These are phyloP conservation scores for Ophiocordyceps unilateralis DNA, from an alignment of 2,329 filamentous ascomycete genomes.

Conservation along the genomic window DNA sequence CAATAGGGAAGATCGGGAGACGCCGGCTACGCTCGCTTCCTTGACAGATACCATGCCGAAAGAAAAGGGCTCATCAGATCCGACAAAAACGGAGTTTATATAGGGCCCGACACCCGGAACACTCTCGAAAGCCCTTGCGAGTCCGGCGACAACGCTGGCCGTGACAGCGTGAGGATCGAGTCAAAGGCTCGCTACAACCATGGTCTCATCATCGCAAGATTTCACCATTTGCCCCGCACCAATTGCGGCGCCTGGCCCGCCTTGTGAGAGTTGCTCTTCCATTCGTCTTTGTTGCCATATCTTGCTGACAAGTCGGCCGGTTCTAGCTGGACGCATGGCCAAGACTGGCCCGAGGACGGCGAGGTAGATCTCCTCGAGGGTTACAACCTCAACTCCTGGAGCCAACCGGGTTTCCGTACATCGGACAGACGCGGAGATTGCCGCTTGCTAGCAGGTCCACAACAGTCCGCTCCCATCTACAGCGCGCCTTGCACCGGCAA, in stretches of 20 bases:
- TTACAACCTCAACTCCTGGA: not conserved
- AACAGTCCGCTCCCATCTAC: slow-evolving; percentile 9
- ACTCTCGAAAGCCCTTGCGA: slow-evolving; percentile 5
- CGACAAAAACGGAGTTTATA: slow-evolving; percentile 16
- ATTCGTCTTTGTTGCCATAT: slow-evolving; percentile 6
- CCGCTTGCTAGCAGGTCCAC: not conserved
- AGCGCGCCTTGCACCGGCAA: slow-evolving; percentile 13
- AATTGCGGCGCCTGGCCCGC: slow-evolving; percentile 59
- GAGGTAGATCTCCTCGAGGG: not conserved
- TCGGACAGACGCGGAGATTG: not conserved
- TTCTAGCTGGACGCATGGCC: not conserved
- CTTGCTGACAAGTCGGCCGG: too few species aligned
- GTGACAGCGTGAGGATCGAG: slow-evolving; percentile 45
- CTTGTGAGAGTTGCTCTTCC: too few species aligned
- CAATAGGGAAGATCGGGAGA: slow-evolving; percentile 35
- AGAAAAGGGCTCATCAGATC: slow-evolving; percentile 16
- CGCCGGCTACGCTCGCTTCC: slow-evolving; percentile 44
- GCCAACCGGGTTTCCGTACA: not conserved
- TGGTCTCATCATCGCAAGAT: slow-evolving; percentile 52
- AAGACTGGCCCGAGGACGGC: not conserved
- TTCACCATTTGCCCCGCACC: slow-evolving; percentile 48
- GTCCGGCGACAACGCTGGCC: slow-evolving; percentile 13
- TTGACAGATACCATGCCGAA: slow-evolving; percentile 15
- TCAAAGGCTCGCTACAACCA: slow-evolving; percentile 45
- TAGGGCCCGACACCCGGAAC: slow-evolving; percentile 20